These are phyloP conservation scores for Globisporangium orthogonon DNA, from an alignment of 352 stramenopile genomes.

Conservation along the genomic window DNA sequence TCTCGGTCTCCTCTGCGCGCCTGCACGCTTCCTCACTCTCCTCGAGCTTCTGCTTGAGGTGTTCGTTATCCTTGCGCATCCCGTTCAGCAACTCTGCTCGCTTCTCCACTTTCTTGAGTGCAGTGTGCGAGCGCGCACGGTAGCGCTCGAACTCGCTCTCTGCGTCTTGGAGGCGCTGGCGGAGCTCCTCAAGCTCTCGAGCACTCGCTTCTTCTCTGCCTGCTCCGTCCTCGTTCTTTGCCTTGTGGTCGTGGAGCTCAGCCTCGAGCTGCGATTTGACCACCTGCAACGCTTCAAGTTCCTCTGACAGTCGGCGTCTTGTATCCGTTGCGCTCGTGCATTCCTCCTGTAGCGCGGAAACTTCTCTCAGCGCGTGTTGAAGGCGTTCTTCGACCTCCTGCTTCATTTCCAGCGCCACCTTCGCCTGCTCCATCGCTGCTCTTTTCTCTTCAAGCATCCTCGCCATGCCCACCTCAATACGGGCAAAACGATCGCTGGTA, in stretches of 20 bases:
- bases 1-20: constrained; percentile 13
- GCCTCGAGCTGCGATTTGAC: not conserved
- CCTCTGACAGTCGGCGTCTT: not conserved
- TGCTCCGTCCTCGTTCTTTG: constrained; percentile 10
- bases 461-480: not conserved
- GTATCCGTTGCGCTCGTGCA: not conserved
- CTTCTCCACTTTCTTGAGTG: constrained; percentile 80
- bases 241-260: not conserved
- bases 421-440: constrained; percentile 7
- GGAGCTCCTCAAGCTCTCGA: constrained; percentile 21
- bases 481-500: constrained; percentile 1
- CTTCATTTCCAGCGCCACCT: constrained; percentile 15
- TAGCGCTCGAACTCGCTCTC: constrained; percentile 65
- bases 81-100: constrained; percentile 69
- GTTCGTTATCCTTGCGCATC: constrained; percentile 73
- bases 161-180: constrained; percentile 28
- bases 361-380: not conserved
- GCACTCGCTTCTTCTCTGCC: constrained; percentile 12
- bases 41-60: constrained; percentile 20
- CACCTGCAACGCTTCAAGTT: not conserved
- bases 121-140: constrained; percentile 51
- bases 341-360: not conserved
- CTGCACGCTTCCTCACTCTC: constrained; percentile 15
- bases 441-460: not conserved
- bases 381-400: not conserved